These are phyloP conservation scores for Amaranthus tricolor DNA, from an alignment of 179 eudicot genomes.

Conservation along the genomic window DNA sequence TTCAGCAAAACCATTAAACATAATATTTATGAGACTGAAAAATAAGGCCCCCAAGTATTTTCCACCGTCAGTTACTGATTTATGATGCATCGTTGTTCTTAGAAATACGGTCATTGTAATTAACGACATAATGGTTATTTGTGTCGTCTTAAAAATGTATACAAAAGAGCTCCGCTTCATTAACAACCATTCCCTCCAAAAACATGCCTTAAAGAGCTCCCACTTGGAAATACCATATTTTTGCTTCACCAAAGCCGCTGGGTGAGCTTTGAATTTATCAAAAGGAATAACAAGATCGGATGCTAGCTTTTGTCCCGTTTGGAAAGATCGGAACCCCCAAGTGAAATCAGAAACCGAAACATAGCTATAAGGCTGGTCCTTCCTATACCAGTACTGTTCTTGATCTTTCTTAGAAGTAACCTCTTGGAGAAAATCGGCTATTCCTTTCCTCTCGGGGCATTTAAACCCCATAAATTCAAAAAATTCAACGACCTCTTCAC, in stretches of 20 bases:
- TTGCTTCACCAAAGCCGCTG: slow-evolving; percentile 18
- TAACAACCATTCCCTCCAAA: slow-evolving; percentile 34
- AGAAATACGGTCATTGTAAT: slow-evolving; percentile 35
- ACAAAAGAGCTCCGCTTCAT: slow-evolving; percentile 36
- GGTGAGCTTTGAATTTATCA: slow-evolving; percentile 23
- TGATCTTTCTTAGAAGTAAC: slow-evolving; percentile 35
- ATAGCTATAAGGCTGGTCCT: slow-evolving; percentile 16
- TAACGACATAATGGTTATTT: slow-evolving; percentile 33
- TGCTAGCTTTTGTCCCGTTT: slow-evolving; percentile 5
- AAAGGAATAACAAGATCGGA: slow-evolving; percentile 17
- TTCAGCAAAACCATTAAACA: slow-evolving; percentile 41
- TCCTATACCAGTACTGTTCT: slow-evolving; percentile 32
- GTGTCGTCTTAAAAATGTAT: slow-evolving; percentile 34
- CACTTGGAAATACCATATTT: slow-evolving; percentile 24
- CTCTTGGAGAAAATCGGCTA: slow-evolving; percentile 33
- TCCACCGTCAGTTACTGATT: slow-evolving; percentile 23
- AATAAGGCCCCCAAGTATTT: slow-evolving; percentile 31
- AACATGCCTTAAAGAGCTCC: slow-evolving; percentile 39
- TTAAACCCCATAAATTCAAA: slow-evolving; percentile 23
- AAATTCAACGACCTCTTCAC: slow-evolving; percentile 17
- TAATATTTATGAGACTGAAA: slow-evolving; percentile 25
- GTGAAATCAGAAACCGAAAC: slow-evolving; percentile 25
- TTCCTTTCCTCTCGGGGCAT: slow-evolving; percentile 25
- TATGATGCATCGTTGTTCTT: slow-evolving; percentile 27
- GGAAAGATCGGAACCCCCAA: slow-evolving; percentile 15